Percentiles rank a stretch among this genome's conserved stretches.
phyloP scores from a whole-genome alignment of 208 protist genomes.

The Blastocrithidia nonstop region DNA sequence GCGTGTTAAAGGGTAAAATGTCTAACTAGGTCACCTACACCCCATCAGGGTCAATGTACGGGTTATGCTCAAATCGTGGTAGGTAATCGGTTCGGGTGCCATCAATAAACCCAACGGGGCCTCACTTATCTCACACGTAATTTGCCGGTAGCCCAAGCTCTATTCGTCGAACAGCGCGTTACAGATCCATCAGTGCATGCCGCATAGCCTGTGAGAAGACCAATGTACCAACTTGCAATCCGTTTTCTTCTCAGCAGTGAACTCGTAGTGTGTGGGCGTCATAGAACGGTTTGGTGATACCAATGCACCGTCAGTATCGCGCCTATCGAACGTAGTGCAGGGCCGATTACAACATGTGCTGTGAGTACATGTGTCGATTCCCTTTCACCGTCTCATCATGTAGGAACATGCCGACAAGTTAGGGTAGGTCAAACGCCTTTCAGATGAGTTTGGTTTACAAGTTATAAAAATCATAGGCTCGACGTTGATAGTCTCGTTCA shows the following conservation, averaged over 20 bases:
- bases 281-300: conserved; percentile 84
- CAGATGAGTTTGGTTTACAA: conserved; percentile 80
- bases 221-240: conserved; percentile 66
- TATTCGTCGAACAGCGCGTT: conserved; percentile 66
- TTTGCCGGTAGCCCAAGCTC: conserved; percentile 73
- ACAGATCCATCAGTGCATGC: conserved; percentile 80
- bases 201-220: conserved; percentile 80
- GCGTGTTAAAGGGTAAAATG: conserved; percentile 76
- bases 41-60: conserved; percentile 79
- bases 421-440: conserved; percentile 78
- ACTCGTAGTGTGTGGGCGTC: conserved; percentile 63
- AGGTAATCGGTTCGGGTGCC: conserved; percentile 65
- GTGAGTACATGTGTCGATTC: conserved; percentile 43
- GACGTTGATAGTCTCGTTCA: conserved; percentile 30
- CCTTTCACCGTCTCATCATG: conserved; percentile 79
- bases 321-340: conserved; percentile 67
- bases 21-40: conserved; percentile 82
- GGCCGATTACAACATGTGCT: conserved; percentile 51
- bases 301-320: conserved; percentile 84
- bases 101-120: conserved; percentile 83
- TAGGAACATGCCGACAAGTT: conserved; percentile 69
- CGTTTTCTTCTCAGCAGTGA: conserved; percentile 80
- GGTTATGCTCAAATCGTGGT: conserved; percentile 77
- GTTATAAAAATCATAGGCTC: conserved; percentile 66
- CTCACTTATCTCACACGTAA: conserved; percentile 84